Evolutionary conservation across 306 rosid genomes (phyloP), one percentile per base, ranked within the genome.

Genomic region (Sicyos edulis): DNA sequence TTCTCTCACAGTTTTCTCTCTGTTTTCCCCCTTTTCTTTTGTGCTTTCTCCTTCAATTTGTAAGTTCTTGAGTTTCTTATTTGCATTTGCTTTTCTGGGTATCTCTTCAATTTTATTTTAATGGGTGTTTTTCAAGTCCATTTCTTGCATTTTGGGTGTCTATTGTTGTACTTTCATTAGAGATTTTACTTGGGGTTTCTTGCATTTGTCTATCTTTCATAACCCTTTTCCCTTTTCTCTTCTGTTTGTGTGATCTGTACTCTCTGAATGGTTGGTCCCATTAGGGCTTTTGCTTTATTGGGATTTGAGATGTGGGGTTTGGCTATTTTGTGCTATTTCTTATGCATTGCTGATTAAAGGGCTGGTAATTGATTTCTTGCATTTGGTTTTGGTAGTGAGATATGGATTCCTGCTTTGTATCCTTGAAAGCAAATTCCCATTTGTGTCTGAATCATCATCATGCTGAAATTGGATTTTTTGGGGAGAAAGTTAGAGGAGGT

Each of bases 351-450:
- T 64, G 24, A 52, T 68, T 19, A 19, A 47, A 22, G 60, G 17
- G 45, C 26, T 19, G 53, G 29, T 71, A 34, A 47, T 65, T 65
- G 78, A 59, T 44, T 57, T 72, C 5, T 54, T 63, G 14, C 53
- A 73, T 55, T 52, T 67, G 57, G 58, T 50, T 17, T 73, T 50
- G 17, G 77, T 71, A 52, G 64, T 34, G 64, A 77, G 71, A 32
- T 80, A 92, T 92, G 98, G 88, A 80, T 80, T 85, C 88, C 58
- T 78, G 84, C 69, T 87, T 86, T 80, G 81, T 78, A 77, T 61
- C 79, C 57, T 77, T 80, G 79, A 87, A 73, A 71, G 47, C 85
- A 59, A 81, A 74, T 71, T 20, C 80, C 74, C 83, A 79, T 74
- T 65, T 86, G 9, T 71, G 78, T 54, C 56, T 78, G 61, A 82